Base-by-base conservation (phyloP, 441 rosid species). In the Aquilaria agallochum region DNA sequence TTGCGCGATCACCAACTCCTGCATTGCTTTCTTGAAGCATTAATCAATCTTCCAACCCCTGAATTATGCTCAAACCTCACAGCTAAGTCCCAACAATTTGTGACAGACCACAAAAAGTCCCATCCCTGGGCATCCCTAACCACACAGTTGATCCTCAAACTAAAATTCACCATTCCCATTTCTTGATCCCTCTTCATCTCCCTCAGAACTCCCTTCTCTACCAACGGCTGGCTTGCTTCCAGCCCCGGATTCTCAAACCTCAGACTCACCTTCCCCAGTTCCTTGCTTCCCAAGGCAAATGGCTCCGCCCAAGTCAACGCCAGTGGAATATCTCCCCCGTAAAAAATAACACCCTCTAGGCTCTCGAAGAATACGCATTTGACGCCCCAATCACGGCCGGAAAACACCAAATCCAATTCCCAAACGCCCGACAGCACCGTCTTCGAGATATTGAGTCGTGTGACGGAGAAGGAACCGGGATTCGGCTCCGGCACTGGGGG, bases 31-130 rank as follows among this genome's bases (percentile, higher is more conserved):
- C 12, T 13, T 50, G 20, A 12, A 50, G 31, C 31, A 36, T 9
- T 30, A 36, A 56, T 11, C 27, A 56, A 36, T 0, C 30, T 56
- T 36, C 46, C 45, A 14, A 14, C 12, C 46, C 48, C 59, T 6
- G 59, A 31, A n/a, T 56, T 11, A 36, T 15, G 59, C 14, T 34
- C 47, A 56, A 56, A 56, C 45, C 13, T 36, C 5, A 36, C 59
- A 4, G 33, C 13, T 14, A 36, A 56, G 46, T 56, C 59, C 59
- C 48, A 56, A 36, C 48, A 56, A 36, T 36, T 31, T 56, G 59
- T n/a, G 33, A 12, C 13, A 5, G n/a, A 3, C 59, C 59, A 13
- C 6, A 56, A 34, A 27, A 13, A 36, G 27, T 27, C 47, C 45
- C 11, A 56, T 36, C 5, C 14, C 13, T 56, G 15, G 45, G 34